Percentiles rank a stretch among this genome's conserved stretches.
Evolutionary conservation across 306 rosid species (phyloP).

Genomic region (Gillenia trifoliata): DNA sequence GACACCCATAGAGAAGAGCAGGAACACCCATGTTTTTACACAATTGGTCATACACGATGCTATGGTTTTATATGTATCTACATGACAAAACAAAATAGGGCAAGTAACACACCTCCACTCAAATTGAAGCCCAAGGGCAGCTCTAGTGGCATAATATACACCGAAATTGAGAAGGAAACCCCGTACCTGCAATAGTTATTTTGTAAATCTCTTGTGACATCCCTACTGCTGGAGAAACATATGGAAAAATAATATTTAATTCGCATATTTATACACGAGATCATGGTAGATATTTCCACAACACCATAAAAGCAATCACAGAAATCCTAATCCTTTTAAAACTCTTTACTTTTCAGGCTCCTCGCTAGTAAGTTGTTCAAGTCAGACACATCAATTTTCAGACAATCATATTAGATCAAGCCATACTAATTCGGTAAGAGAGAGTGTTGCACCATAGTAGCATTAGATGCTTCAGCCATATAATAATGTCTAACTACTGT

Average conservation of each 20-base stretch:
- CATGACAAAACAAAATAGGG: slow-evolving; percentile 8
- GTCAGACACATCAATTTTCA: background rate
- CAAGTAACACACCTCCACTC: slow-evolving; percentile 80
- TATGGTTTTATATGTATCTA: slow-evolving; percentile 14
- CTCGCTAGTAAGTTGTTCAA: background rate
- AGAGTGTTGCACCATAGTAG: background rate
- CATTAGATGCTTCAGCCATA: background rate
- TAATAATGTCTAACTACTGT: background rate
- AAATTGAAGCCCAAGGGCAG: slow-evolving; percentile 88
- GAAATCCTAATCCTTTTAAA: background rate
- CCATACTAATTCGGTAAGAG: background rate
- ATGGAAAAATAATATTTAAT: background rate
- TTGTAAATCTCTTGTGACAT: slow-evolving; percentile 18
- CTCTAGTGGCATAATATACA: slow-evolving; percentile 91
- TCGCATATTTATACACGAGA: background rate
- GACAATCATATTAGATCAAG: background rate
- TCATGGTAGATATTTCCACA: background rate
- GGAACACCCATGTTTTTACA: background rate
- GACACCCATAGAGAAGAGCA: too few species aligned
- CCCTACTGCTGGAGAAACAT: background rate
- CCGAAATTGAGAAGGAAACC: slow-evolving; percentile 97
- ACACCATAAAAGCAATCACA: background rate
- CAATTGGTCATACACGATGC: background rate
- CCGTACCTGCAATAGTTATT: slow-evolving; percentile 63
- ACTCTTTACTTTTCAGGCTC: background rate